Base-by-base conservation (phyloP, 768 basidiomycete genomes). In the Leucosporidium scottii region DNA sequence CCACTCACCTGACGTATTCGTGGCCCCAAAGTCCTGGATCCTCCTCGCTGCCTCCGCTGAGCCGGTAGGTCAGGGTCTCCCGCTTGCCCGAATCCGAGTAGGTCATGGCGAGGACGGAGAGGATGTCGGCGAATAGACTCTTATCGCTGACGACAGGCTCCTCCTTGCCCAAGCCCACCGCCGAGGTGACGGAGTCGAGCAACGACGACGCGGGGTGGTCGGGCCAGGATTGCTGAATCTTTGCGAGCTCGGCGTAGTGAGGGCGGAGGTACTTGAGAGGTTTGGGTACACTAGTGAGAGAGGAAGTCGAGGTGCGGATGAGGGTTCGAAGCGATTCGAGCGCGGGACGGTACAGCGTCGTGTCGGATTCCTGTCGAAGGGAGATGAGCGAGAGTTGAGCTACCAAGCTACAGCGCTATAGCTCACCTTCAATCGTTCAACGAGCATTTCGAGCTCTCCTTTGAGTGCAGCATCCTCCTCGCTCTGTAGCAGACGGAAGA, bases 281-380 rank as follows among this genome's bases (percentile, higher is more conserved):
- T 81, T 99, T 98, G 1, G 96, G 96, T 15, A 99, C 94, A 28
- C 92, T 93, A 17, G 96, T 99, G 94, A 99, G 98, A 9, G 93
- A 96, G 21, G 91, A 93, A 5, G 96, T 99, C 17, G 93, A 93
- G 9, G 94, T 97, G 76, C 91, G 84, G 75, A 98, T 98, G 53
- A 98, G 82, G 10, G 89, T 92, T 58, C 94, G 85, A 15, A 99
- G 83, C 5, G 91, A 91, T 81, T 99, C 94, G 20, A 99, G 83
- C 31, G 94, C 92, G 28, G 93, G 88, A 23, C 86, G 83, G 78
- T 97, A 91, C 39, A 98, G 83, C 39, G 84, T 82, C 1, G 86
- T 87, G 76, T 96, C 86, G 66, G 89, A 77, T 86, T 99, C 94
- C 94, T 98, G 74, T 34, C 68, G 10, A 13, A 44, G 39, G 15